Evolutionary conservation across 208 protist genomes (phyloP).

Genomic region (Endotrypanum monterogeii): DNA sequence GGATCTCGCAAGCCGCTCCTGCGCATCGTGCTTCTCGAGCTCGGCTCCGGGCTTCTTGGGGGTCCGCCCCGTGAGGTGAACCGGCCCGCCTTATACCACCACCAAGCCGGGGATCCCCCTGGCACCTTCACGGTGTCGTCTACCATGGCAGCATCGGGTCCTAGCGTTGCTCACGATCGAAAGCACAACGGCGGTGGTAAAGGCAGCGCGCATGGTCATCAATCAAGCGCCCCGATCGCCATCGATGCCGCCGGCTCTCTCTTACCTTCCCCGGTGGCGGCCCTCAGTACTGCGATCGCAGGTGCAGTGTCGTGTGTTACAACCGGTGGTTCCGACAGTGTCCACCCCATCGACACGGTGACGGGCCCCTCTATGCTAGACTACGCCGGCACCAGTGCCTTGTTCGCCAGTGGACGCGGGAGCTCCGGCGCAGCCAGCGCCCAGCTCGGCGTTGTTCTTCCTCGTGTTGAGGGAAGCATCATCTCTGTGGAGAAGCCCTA

Average conservation of each 20-base stretch:
- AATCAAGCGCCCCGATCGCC: slow-evolving; percentile 3
- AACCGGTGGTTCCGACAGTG: neutral
- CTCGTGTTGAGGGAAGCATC: slow-evolving; percentile 63
- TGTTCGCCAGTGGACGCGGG: neutral
- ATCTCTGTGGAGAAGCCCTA: slow-evolving; percentile 55
- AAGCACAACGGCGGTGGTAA: neutral
- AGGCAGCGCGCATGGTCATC: neutral
- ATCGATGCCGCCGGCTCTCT: slow-evolving; percentile 9
- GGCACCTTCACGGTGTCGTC: neutral
- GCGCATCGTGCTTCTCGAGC: slow-evolving; percentile 27
- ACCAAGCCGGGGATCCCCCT: neutral
- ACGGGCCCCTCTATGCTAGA: neutral
- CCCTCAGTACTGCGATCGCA: slow-evolving; percentile 14
- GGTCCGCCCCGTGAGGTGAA: slow-evolving; percentile 13
- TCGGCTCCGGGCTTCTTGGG: slow-evolving; percentile 23
- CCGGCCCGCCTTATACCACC: slow-evolving; percentile 2
- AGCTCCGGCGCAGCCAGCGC: slow-evolving; percentile 11
- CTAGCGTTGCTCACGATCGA: neutral
- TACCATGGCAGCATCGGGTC: neutral
- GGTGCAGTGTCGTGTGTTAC: slow-evolving; percentile 19
- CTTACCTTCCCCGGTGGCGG: slow-evolving; percentile 11
- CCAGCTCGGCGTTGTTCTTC: slow-evolving; percentile 59
- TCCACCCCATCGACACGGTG: neutral
- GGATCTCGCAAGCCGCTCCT: slow-evolving; percentile 10
- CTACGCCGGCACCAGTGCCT: neutral